Evolutionary conservation across 345 rosid genomes (phyloP).

Genomic region (Corchorus olitorius): DNA sequence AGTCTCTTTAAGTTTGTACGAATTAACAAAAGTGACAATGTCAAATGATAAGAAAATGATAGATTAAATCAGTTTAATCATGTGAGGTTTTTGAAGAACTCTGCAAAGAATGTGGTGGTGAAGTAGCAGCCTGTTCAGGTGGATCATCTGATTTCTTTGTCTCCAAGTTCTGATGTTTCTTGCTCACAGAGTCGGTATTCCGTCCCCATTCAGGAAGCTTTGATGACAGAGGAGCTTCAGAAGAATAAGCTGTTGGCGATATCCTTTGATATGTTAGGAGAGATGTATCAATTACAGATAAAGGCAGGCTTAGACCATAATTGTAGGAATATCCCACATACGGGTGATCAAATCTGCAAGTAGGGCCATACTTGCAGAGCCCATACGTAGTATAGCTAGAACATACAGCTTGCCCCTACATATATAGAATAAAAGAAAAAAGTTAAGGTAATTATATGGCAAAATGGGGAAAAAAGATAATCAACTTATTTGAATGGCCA

Average conservation of each 20-base stretch:
- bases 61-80: conserved; percentile 28
- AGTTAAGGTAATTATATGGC: neutral
- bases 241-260: conserved; percentile 32
- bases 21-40: conserved; percentile 19
- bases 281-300: conserved; percentile 43
- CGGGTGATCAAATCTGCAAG: conserved; percentile 76
- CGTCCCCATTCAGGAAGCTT: conserved; percentile 37
- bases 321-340: conserved; percentile 45
- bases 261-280: conserved; percentile 42
- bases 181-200: conserved; percentile 31
- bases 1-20: conserved; percentile 24
- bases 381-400: conserved; percentile 62
- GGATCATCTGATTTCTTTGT: conserved; percentile 39
- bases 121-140: conserved; percentile 25
- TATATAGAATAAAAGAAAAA: conserved; percentile 15
- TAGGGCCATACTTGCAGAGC: conserved; percentile 70
- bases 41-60: conserved; percentile 9
- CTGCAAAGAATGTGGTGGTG: conserved; percentile 39
- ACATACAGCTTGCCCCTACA: conserved; percentile 77
- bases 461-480: neutral
- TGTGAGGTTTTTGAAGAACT: conserved; percentile 39
- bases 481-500: neutral
- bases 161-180: conserved; percentile 31
- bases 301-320: conserved; percentile 45
- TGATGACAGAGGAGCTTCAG: conserved; percentile 34